Percentiles rank a stretch among this genome's conserved stretches.
phyloP scores from a whole-genome alignment of 768 basidiomycete species.

The Clavulina sp. region DNA sequence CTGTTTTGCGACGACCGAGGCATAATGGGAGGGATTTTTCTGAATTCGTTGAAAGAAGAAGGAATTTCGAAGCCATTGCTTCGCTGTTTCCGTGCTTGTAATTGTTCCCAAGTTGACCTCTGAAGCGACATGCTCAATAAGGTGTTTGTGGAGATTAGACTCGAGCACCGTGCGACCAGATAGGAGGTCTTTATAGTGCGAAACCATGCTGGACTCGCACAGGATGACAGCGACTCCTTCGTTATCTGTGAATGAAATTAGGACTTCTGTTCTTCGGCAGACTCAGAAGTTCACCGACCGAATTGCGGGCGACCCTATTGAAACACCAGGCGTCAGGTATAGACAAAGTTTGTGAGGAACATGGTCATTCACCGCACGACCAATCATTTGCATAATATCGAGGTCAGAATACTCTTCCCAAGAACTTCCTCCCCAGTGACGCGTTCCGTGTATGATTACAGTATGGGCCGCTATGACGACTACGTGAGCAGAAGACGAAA shows the following conservation, averaged over 20 bases:
- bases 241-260: slow-evolving; percentile 32
- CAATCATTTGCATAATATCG: slow-evolving; percentile 93
- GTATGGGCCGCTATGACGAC: slow-evolving; percentile 59
- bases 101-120: slow-evolving; percentile 85
- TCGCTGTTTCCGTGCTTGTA: slow-evolving; percentile 45
- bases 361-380: slow-evolving; percentile 50
- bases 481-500: slow-evolving; percentile 1
- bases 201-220: slow-evolving; percentile 54
- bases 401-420: slow-evolving; percentile 77
- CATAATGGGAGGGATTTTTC: slow-evolving; percentile 67
- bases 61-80: slow-evolving; percentile 66
- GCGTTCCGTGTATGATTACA: slow-evolving; percentile 85
- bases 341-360: neutral
- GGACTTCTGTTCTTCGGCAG: neutral
- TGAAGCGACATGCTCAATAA: slow-evolving; percentile 85
- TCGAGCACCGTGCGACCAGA: slow-evolving; percentile 67
- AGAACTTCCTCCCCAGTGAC: slow-evolving; percentile 49
- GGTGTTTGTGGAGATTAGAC: slow-evolving; percentile 64
- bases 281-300: slow-evolving; percentile 27
- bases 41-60: slow-evolving; percentile 78
- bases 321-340: neutral
- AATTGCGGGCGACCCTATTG: slow-evolving; percentile 76
- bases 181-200: slow-evolving; percentile 49
- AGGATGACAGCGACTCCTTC: slow-evolving; percentile 72
- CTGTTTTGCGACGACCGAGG: slow-evolving; percentile 23